These are phyloP conservation scores for Orychophragmus violaceus DNA, from an alignment of 345 rosid genomes.

Conservation along the genomic window DNA sequence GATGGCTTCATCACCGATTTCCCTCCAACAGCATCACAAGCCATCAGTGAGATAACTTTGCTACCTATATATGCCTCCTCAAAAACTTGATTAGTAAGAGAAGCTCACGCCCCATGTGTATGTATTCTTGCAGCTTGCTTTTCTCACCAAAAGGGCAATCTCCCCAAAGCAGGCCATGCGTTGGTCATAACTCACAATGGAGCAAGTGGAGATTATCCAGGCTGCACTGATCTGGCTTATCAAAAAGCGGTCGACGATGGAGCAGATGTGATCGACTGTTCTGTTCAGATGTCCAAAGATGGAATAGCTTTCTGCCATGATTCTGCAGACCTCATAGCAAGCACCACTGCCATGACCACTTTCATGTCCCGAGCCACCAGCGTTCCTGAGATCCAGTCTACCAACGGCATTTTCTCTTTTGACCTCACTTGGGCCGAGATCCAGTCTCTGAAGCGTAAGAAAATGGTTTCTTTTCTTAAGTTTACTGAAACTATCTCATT, in stretches of 20 bases:
- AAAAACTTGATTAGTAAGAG: background rate
- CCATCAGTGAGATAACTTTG: slow-evolving; percentile 48
- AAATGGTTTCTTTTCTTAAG: background rate
- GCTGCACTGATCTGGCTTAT: slow-evolving; percentile 83
- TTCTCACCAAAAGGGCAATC: slow-evolving; percentile 28
- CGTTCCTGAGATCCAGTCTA: slow-evolving; percentile 59
- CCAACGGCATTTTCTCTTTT: slow-evolving; percentile 72
- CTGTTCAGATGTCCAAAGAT: slow-evolving; percentile 83
- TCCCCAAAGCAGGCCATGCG: slow-evolving; percentile 33
- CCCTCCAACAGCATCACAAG: slow-evolving; percentile 67
- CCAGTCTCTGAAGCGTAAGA: slow-evolving; percentile 65
- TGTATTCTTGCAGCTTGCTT: slow-evolving; percentile 55
- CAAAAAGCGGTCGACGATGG: slow-evolving; percentile 74
- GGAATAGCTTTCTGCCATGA: slow-evolving; percentile 73
- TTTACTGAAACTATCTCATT: background rate
- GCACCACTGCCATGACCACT: slow-evolving; percentile 51
- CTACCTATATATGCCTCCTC: background rate
- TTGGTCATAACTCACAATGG: slow-evolving; percentile 74
- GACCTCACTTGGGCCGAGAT: slow-evolving; percentile 87
- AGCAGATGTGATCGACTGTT: slow-evolving; percentile 71
- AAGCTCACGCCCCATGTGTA: background rate
- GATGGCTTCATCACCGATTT: slow-evolving; percentile 86
- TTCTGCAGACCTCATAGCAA: slow-evolving; percentile 50
- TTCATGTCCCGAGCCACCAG: slow-evolving; percentile 47
- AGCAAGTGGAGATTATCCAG: slow-evolving; percentile 81